Evolutionary conservation across 2,329 filamentous ascomycete species (phyloP), one percentile per base, ranked within the genome.

Genomic region (Dactylellina haptotyla): DNA sequence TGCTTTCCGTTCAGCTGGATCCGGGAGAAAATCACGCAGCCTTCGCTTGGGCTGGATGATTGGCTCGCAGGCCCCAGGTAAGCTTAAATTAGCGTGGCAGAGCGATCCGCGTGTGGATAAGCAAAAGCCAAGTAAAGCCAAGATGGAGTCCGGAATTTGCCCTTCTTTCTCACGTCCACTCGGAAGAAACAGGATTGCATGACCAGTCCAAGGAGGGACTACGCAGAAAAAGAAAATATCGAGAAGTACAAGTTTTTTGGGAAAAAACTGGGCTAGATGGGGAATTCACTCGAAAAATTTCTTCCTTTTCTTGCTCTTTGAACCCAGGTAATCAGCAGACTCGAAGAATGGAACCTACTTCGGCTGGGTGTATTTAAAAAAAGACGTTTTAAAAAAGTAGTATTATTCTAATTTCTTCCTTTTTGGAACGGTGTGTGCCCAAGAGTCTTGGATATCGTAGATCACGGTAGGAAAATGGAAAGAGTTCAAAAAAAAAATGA

Each of bases 1-100:
- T 58, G 51, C 34, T 51, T 43, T 51, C 37, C 34, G 26, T 59
- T 51, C 48, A 50, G 63, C 50, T 34, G 43, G 63, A 67, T 54
- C 63, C 63, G 53, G 59, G 34, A 59, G 59, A 57, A 72, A 72
- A 71, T 72, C 67, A 72, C 67, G 67, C 67, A 72, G 57, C 48
- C 58, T 57, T 71, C 66, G 66, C 66, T 71, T 72, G 67, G 51
- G 57, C 43, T 71, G 58, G 67, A 62, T 64, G 67, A 72, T 72
- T 72, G 67, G 67, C 59, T 72, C 59, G 63, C 67, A 65, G 51
- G 51, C 54, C 58, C 58, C 59, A 72, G 67, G 67, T 72, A 72
- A 72, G 67, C 67, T 72, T 72, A 72, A 72, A 72, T 72, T 72
- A 72, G 67, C 67, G 67, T 72, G 67, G 57, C 57, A 56, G 48